phyloP scores from a whole-genome alignment of 371 early-diverging fungal species.

The Apophysomyces elegans region DNA sequence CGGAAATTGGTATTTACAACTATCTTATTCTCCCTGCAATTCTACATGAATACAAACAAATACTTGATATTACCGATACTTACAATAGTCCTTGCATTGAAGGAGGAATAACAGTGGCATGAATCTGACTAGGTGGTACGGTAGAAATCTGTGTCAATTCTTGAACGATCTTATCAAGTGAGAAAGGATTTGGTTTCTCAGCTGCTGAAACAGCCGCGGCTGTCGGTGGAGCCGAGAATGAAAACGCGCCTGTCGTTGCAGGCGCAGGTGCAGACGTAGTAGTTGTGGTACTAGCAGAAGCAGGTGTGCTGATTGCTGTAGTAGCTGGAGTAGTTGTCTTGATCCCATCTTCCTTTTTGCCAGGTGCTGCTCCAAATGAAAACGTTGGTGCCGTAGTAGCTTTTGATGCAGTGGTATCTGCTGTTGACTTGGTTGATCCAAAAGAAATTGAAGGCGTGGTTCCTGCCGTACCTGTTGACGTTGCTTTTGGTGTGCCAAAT shows the following conservation, averaged over 20 bases:
- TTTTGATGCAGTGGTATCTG: conserved; percentile 2
- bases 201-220: conserved; percentile 13
- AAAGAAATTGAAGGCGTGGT: conserved; percentile 8
- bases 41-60: not conserved
- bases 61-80: conserved; percentile 12
- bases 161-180: conserved; percentile 36
- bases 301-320: conserved; percentile 16
- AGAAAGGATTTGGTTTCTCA: conserved; percentile 34
- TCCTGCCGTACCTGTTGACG: not conserved
- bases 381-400: conserved; percentile 6
- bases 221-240: conserved; percentile 25
- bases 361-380: conserved; percentile 20
- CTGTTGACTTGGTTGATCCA: not conserved
- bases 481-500: not conserved
- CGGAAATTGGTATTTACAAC: conserved; percentile 47
- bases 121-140: conserved; percentile 35
- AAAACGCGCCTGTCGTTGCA: conserved; percentile 24
- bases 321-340: conserved; percentile 16
- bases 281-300: conserved; percentile 11
- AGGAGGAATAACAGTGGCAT: conserved; percentile 38
- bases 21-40: conserved; percentile 38
- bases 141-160: conserved; percentile 31
- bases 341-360: conserved; percentile 11
- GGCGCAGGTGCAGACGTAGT: conserved; percentile 11
- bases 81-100: conserved; percentile 34